Evolutionary conservation across 78 protist species (phyloP).

Genomic region (Dictyostelium purpureum): DNA sequence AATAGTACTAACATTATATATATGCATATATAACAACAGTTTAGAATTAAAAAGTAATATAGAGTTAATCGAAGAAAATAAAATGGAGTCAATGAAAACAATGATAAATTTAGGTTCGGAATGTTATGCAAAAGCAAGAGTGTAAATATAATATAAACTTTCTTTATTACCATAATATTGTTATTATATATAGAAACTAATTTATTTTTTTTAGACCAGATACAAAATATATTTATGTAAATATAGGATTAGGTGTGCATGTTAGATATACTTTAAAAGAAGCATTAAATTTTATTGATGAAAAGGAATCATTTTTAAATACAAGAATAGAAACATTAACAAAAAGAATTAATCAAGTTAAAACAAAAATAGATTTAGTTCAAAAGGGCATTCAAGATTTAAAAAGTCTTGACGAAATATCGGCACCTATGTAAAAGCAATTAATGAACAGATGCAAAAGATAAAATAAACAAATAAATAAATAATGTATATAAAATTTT

Average conservation of each 20-base stretch:
- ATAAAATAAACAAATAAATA: neutral
- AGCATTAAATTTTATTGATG: slow-evolving; percentile 52
- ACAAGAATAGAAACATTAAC: slow-evolving; percentile 32
- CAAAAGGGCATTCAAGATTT: slow-evolving; percentile 43
- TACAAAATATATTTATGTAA: slow-evolving; percentile 47
- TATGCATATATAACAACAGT: neutral
- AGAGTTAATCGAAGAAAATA: slow-evolving; percentile 41
- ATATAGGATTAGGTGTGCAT: slow-evolving; percentile 73
- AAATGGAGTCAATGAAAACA: slow-evolving; percentile 70
- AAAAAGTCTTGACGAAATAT: neutral
- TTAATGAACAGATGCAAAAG: too few relatives aligned
- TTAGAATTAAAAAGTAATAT: slow-evolving; percentile 78
- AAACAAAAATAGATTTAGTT: slow-evolving; percentile 55
- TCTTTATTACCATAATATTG: neutral
- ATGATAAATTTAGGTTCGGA: slow-evolving; percentile 81
- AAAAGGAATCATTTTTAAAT: slow-evolving; percentile 32
- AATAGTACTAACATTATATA: neutral
- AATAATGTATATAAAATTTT: neutral
- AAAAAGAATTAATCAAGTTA: slow-evolving; percentile 10
- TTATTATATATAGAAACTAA: neutral
- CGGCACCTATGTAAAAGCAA: too few relatives aligned
- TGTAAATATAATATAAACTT: slow-evolving; percentile 1
- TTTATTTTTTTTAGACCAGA: slow-evolving; percentile 29
- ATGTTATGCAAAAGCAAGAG: slow-evolving; percentile 80
- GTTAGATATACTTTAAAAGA: slow-evolving; percentile 55